Conservation (phyloP, 768 basidiomycete species). For the Naganishia vaughanmartiniae region DNA sequence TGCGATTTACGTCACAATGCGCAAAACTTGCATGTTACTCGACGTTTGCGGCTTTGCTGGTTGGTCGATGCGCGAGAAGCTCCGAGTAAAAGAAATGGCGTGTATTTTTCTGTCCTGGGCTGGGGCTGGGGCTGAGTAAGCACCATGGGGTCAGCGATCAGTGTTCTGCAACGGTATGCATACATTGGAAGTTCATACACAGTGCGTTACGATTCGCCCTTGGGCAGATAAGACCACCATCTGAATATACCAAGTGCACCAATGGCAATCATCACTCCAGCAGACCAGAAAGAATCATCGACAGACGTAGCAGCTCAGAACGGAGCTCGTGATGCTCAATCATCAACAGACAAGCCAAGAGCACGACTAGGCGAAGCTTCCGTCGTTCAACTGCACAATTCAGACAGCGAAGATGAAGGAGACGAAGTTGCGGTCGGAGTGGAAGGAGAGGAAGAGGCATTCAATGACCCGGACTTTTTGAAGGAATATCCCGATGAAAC, state of each 20-base stretch:
- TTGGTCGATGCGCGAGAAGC: slow-evolving; percentile 21
- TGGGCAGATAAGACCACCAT: neutral
- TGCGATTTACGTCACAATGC: neutral
- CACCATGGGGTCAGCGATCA: neutral
- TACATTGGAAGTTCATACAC: too few species aligned
- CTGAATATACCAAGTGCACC: neutral
- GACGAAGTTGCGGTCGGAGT: slow-evolving; percentile 53
- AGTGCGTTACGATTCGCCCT: neutral
- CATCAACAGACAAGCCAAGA: slow-evolving; percentile 37
- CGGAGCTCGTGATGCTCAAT: neutral
- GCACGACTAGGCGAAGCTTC: slow-evolving; percentile 46
- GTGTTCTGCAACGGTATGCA: too few species aligned
- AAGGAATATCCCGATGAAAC: slow-evolving; percentile 79
- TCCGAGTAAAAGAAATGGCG: slow-evolving; percentile 7
- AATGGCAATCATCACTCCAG: slow-evolving; percentile 8
- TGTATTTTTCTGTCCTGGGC: neutral
- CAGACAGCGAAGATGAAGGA: slow-evolving; percentile 59
- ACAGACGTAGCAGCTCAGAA: neutral
- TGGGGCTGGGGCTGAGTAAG: slow-evolving; percentile 3
- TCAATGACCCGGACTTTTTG: slow-evolving; percentile 60
- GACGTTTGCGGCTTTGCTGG: slow-evolving; percentile 21
- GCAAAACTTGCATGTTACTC: neutral
- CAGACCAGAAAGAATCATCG: slow-evolving; percentile 1
- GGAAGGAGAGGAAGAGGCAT: slow-evolving; percentile 41
- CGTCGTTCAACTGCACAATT: slow-evolving; percentile 42